Base-by-base conservation (phyloP, 164 flowering plant genomes). In the Umbilicus rupestris region DNA sequence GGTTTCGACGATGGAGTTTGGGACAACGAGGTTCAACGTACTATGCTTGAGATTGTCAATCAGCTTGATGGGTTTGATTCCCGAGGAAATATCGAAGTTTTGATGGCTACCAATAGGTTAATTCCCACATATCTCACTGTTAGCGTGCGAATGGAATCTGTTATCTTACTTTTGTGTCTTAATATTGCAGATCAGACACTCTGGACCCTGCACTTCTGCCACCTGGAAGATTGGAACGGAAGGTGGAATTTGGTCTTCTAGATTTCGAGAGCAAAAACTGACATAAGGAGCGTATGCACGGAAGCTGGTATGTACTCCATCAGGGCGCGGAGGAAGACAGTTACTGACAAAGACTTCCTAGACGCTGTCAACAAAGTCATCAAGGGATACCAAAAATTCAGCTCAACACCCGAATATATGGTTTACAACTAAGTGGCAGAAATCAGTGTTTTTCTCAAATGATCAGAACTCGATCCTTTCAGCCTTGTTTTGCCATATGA, bases 21-120 rank as follows among this genome's bases (percentile, higher is more conserved):
- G 52, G 97, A 92, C 74, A 94, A 94, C 72, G 97, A 94, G 74
- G 97, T 94, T 57, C 97, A 94, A 60, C 85, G 99, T 22, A 89
- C 99, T 1, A 94, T 94, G 99, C 97, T 94, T 78, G 99, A 94
- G 76, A 94, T 94, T 74, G 97, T 91, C 68, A 88, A 92, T 73
- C 97, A 94, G 74, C 96, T 92, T 67, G 96, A 94, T 79, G 97
- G 99, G 1, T 94, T 94, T 81, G 99, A 89, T 81, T 96, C 97
- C 55, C 88, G 97, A 44, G 96, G 97, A 58, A 94, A 91, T 72
- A 92, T 94, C 69, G 88, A 94, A 74, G 99, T 94, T 64, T 79
- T 94, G 0, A 94, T 94, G 99, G 99, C 96, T 62, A 94, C 99
- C 62, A 91, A 92, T 70, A 88, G 96, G 99, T 90, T 14, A 35